Evolutionary conservation across 306 rosid species (phyloP), one percentile per base, ranked within the genome.

Genomic region (Prunus mume): DNA sequence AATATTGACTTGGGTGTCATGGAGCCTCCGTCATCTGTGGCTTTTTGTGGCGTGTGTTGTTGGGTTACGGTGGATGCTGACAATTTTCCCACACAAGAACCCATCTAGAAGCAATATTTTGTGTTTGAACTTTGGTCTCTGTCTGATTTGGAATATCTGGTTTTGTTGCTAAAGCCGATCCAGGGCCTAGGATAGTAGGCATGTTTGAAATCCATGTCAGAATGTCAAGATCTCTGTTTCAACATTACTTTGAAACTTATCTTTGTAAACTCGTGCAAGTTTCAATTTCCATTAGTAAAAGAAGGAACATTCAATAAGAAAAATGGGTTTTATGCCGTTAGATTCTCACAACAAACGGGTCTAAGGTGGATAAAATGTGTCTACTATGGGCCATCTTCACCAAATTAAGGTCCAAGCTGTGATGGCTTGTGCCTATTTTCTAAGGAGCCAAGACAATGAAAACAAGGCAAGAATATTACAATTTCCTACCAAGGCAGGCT

Each of bases 1-100:
- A 49, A 28, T 9, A 65, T 60, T 77, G 76, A 69, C 76, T 45
- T 34, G 10, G 56, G 24, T 9, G 57, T 20, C 64, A 25, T 13
- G 76, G 71, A 63, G 55, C 9, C 76, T 78, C 51, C 57, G 66
- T 18, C 49, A 51, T 78, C 22, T n/a, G 20, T 65, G 63, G 58
- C 50, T 15, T 46, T 27, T 34, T 62, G 45, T 62, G 67, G 45
- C 9, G 43, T 56, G 43, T 20, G 65, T 60, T 6, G 19, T 30
- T 28, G 45, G 67, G 18, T 56, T 27, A 1, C 3, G 69, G 47
- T 32, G 69, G 49, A 65, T 32, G 49, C 69, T 65, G 27, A 65
- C 69, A 1, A 20, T 13, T 58, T 58, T 7, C 38, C 43, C 43
- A 62, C 10, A 2, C 25, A 19, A 19, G 47, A 34, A 10, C 43